Evolutionary conservation across 345 rosid genomes (phyloP), one percentile per base, ranked within the genome.

Genomic region (Melaleuca alternifolia): DNA sequence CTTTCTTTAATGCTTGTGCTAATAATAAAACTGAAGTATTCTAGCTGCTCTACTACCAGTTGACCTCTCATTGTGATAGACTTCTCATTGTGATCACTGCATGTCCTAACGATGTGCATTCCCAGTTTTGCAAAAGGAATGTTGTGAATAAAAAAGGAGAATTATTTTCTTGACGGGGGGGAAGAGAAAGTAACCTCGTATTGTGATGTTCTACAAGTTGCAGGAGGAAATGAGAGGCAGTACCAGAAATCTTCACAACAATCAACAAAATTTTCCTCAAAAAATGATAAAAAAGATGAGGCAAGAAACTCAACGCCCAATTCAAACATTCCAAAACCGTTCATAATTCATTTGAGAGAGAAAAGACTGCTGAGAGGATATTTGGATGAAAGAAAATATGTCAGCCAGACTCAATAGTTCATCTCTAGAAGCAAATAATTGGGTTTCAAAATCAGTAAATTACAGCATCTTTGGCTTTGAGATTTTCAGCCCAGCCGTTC

Each of bases 401-500:
- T 6, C 26, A 54, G 6, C 4, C 21, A 84, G 48, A 37, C 81
- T 33, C 6, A 28, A 44, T 21, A 83, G 21, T 33, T 82, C 85
- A 51, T n/a, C 8, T 54, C 59, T 23, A 54, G 21, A 65, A 23
- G 85, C 20, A 50, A 75, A 30, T 6, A 28, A 50, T 59, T 46
- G 10, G 56, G 56, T 48, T 15, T 28, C 28, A 54, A 52, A 83
- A 26, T n/a, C 76, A 82, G 33, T 24, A 46, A 90, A 97, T 92
- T 89, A 97, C 99, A 21, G 89, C 94, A 88, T 95, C 97, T 88
- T 91, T 91, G 48, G 98, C 98, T 85, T 88, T 86, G 83, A 97
- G 87, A 89, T 90, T 94, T 82, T 96, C 97, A 1, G 98, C 98
- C 98, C 98, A 96, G 76, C 93, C 98, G 86, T 95, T 94, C 89